These are phyloP conservation scores for Boletus reticuloceps DNA, from an alignment of 768 basidiomycete genomes.

Conservation along the genomic window DNA sequence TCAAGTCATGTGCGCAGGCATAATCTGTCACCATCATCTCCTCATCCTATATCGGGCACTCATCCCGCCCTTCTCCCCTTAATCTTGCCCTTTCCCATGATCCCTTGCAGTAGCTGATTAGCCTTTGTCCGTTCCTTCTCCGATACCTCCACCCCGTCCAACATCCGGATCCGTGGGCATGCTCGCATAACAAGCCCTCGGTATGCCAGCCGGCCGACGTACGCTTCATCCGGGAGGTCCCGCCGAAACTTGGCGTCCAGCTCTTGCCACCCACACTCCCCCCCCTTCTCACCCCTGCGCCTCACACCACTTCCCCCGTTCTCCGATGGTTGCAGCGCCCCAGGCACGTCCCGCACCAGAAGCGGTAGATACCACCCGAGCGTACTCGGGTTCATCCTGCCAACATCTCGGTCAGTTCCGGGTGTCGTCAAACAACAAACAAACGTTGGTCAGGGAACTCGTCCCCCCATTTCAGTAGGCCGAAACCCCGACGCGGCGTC, in stretches of 20 bases:
- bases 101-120: conserved; percentile 58
- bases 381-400: conserved; percentile 96
- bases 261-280: conserved; percentile 57
- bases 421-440: conserved; percentile 14
- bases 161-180: conserved; percentile 59
- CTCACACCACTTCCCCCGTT: conserved; percentile 19
- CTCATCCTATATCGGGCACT: conserved; percentile 12
- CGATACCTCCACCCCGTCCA: conserved; percentile 86
- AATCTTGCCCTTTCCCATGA: conserved; percentile 43
- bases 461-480: not conserved
- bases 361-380: conserved; percentile 94
- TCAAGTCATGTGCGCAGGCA: conserved; percentile 29
- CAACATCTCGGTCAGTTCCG: conserved; percentile 25
- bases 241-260: conserved; percentile 85
- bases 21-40: conserved; percentile 27
- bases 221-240: conserved; percentile 84
- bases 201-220: conserved; percentile 85
- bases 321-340: conserved; percentile 64
- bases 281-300: conserved; percentile 33
- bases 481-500: conserved; percentile 10
- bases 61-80: conserved; percentile 25
- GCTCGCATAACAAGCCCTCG: conserved; percentile 84
- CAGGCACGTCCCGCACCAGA: conserved; percentile 65
- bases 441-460: not conserved
- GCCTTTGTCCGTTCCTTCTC: conserved; percentile 87